Evolutionary conservation across 73 alveolate species (phyloP), one percentile per base, ranked within the genome.

Genomic region (Uronychia binucleata): DNA sequence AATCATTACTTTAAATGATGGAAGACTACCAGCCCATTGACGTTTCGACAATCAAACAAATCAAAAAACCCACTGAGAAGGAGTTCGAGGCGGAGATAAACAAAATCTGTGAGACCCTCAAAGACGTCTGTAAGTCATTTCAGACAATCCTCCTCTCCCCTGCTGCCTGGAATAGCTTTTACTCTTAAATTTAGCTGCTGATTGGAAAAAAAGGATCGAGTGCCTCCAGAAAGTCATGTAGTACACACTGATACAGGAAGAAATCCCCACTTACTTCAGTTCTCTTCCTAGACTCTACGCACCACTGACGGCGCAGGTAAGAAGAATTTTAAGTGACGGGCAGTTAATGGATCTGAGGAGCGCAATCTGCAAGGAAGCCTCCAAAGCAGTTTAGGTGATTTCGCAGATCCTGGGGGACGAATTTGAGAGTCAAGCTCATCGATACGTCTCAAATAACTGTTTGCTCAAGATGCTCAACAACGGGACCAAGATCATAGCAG

Each of bases 321-420:
- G 19, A 46, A 46, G 67, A 46, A 46, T 46, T 46, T 46, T 46
- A 46, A 11, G 5, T 46, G 5, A 11, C 67, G 5, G 29, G 32
- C 87, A 88, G 78, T 80, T 88, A 13, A 80, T 59, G 77, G 94
- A 88, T 57, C 87, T 88, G 0, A 74, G 94, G 33, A 78, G 89
- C 8, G 90, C 94, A 8, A 77, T 88, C 27, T 75, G 80, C 34
- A 83, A 83, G 34, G 94, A 83, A 83, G 94, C 94, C 27, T 79
- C 90, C 33, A 82, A 80, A 28, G 74, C 91, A 25, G 78, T 82
- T 26, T 0, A 60, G 46, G 27, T 81, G n/a, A 59, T 88, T 34
- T 86, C 82, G 30, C 83, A 81, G 57, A 31, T 32, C 19, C 30
- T 88, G 34, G 90, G 84, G 33, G 82, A 82, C 30, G 84, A 85